Percentiles rank a stretch among this genome's conserved stretches.
phyloP scores from a whole-genome alignment of 1,284 basidiomycete genomes.

The Cryptococcus floricola region DNA sequence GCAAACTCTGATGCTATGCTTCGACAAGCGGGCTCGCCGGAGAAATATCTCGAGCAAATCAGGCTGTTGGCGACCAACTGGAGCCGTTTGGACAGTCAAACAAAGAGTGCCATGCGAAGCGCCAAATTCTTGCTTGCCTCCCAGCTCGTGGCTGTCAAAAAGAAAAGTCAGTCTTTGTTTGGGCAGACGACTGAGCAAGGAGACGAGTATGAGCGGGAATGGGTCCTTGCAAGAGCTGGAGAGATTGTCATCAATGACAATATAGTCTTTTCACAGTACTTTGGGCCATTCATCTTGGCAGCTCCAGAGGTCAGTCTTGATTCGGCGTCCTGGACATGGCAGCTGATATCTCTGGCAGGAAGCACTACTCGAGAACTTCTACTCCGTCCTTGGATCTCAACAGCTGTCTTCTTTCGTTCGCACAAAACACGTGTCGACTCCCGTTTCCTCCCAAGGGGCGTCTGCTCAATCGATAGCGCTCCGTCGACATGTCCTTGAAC shows the following conservation, averaged over 20 bases:
- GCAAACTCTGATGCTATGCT: constrained; percentile 40
- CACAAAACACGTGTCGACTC: constrained; percentile 62
- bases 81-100: constrained; percentile 58
- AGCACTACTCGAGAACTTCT: constrained; percentile 45
- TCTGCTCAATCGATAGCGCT: constrained; percentile 31
- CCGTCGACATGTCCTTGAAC: constrained; percentile 66
- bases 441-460: constrained; percentile 7
- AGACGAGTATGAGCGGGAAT: constrained; percentile 32
- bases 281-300: constrained; percentile 72
- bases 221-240: constrained; percentile 37
- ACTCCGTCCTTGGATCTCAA: constrained; percentile 56
- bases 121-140: constrained; percentile 70
- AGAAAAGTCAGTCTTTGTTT: constrained; percentile 14
- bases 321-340: background rate
- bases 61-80: constrained; percentile 78
- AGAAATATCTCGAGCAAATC: constrained; percentile 75
- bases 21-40: constrained; percentile 40
- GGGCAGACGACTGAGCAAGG: constrained; percentile 7
- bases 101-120: constrained; percentile 63
- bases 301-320: constrained; percentile 89
- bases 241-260: constrained; percentile 72
- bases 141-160: constrained; percentile 54
- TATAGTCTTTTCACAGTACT: constrained; percentile 68
- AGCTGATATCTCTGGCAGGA: constrained; percentile 23
- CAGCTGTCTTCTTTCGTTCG: constrained; percentile 67